A percentile compares a stretch with the other conserved stretches of the same genome.
Conservation (phyloP, 768 basidiomycete genomes). For the Amanita pallidorosea region DNA sequence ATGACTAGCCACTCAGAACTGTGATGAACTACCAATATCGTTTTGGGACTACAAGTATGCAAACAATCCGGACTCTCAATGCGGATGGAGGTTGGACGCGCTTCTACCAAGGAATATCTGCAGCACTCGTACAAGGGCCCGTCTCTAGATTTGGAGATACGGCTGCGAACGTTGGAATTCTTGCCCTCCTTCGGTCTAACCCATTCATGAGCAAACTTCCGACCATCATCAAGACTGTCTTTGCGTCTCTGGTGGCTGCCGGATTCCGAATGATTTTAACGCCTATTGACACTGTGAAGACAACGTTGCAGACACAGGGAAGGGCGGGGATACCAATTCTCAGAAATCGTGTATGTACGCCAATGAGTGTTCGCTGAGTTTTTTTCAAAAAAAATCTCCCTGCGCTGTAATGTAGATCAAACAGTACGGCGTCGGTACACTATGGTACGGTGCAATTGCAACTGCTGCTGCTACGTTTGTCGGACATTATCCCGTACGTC, state of each 20-base stretch:
- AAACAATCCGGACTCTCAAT: slow-evolving; percentile 58
- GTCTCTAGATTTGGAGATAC: slow-evolving; percentile 89
- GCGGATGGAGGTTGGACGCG: slow-evolving; percentile 71
- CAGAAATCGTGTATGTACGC: slow-evolving; percentile 40
- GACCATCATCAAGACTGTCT: slow-evolving; percentile 59
- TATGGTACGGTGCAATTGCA: slow-evolving; percentile 90
- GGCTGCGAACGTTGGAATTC: slow-evolving; percentile 85
- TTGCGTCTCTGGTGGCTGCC: slow-evolving; percentile 72
- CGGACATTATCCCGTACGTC: slow-evolving; percentile 75
- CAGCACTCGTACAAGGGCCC: slow-evolving; percentile 82
- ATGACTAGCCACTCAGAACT: slow-evolving; percentile 73
- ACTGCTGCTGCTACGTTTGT: slow-evolving; percentile 93
- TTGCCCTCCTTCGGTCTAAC: slow-evolving; percentile 76
- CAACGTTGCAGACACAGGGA: slow-evolving; percentile 90
- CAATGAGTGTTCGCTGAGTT: no score
- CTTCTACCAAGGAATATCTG: slow-evolving; percentile 80
- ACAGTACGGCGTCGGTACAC: slow-evolving; percentile 60
- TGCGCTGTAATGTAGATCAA: no score
- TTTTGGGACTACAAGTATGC: slow-evolving; percentile 67
- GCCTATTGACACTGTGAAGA: slow-evolving; percentile 91
- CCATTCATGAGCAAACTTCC: slow-evolving; percentile 58
- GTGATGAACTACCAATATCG: slow-evolving; percentile 97
- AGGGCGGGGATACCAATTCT: slow-evolving; percentile 57
- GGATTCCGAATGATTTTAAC: slow-evolving; percentile 82
- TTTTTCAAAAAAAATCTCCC: no score